These are phyloP conservation scores for Saccharomyces pastorianus DNA, from an alignment of 1,139 yeast species.

Conservation along the genomic window DNA sequence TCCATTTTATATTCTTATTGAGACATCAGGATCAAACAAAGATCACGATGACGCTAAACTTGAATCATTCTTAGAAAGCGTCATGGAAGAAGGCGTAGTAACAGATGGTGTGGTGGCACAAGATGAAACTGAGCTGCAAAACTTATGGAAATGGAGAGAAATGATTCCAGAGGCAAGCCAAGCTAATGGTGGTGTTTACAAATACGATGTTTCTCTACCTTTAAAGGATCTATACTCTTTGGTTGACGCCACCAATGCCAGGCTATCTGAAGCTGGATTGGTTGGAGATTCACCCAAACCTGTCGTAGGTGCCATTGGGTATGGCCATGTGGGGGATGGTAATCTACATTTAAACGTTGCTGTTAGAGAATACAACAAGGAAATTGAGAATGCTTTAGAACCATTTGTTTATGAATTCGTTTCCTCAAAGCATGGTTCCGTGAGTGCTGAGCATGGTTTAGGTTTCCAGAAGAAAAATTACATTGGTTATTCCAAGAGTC, in stretches of 20 bases:
- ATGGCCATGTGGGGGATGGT: slow-evolving; percentile 95
- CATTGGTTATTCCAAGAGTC: slow-evolving; percentile 64
- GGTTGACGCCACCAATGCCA: slow-evolving; percentile 62
- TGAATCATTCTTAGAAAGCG: slow-evolving; percentile 70
- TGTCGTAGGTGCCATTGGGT: slow-evolving; percentile 80
- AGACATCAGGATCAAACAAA: slow-evolving; percentile 87
- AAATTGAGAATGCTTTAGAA: slow-evolving; percentile 69
- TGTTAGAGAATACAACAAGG: slow-evolving; percentile 72
- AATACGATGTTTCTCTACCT: slow-evolving; percentile 89
- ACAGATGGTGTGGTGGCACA: slow-evolving; percentile 92
- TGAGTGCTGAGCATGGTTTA: slow-evolving; percentile 92
- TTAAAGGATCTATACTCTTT: slow-evolving; percentile 66
- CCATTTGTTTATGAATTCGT: slow-evolving; percentile 94
- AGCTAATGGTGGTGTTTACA: slow-evolving; percentile 85
- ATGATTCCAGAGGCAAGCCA: slow-evolving; percentile 83
- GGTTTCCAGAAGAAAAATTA: slow-evolving; percentile 93
- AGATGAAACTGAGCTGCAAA: slow-evolving; percentile 75
- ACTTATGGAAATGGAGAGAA: slow-evolving; percentile 92
- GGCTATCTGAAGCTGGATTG: slow-evolving; percentile 48
- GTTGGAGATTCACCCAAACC: slow-evolving; percentile 57
- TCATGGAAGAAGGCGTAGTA: slow-evolving; percentile 77
- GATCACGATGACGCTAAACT: slow-evolving; percentile 74
- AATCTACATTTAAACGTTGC: slow-evolving; percentile 86
- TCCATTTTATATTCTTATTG: slow-evolving; percentile 85
- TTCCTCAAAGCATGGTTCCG: slow-evolving; percentile 65